Evolutionary conservation across 306 rosid genomes (phyloP).

Genomic region (Prunus davidiana): DNA sequence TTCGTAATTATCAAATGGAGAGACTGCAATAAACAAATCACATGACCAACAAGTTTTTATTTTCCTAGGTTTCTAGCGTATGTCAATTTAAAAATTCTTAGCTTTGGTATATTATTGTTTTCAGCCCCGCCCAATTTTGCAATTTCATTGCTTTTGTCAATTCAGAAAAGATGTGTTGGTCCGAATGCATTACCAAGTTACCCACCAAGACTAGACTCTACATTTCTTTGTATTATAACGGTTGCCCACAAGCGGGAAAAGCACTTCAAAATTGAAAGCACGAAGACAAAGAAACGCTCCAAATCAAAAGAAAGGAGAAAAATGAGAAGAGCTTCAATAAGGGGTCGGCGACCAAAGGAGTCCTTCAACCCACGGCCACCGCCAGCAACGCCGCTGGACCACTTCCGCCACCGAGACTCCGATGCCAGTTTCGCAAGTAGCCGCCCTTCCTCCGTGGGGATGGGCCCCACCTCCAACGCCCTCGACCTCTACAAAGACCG

Average conservation of each 20-base stretch:
- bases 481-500: slow-evolving; percentile 85
- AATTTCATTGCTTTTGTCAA: too few species aligned
- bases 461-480: slow-evolving; percentile 32
- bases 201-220: too few species aligned
- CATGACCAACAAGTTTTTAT: too few species aligned
- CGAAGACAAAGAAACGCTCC: neutral
- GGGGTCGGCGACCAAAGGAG: slow-evolving; percentile 49
- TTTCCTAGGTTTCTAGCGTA: too few species aligned
- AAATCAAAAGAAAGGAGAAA: neutral
- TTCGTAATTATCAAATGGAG: too few species aligned
- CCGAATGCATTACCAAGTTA: too few species aligned
- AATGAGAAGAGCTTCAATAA: slow-evolving; percentile 48
- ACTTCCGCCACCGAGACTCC: slow-evolving; percentile 60
- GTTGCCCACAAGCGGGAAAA: neutral
- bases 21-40: too few species aligned
- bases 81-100: too few species aligned
- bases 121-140: too few species aligned
- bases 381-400: slow-evolving; percentile 25
- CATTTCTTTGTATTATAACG: too few species aligned
- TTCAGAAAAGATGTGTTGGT: too few species aligned
- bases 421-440: slow-evolving; percentile 83
- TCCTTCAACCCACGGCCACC: slow-evolving; percentile 59
- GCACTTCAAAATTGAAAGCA: neutral
- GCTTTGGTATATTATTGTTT: too few species aligned
- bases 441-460: slow-evolving; percentile 73